Evolutionary conservation across 192 early-diverging fungal species (phyloP).

Genomic region (Lunasporangiospora selenospora): DNA sequence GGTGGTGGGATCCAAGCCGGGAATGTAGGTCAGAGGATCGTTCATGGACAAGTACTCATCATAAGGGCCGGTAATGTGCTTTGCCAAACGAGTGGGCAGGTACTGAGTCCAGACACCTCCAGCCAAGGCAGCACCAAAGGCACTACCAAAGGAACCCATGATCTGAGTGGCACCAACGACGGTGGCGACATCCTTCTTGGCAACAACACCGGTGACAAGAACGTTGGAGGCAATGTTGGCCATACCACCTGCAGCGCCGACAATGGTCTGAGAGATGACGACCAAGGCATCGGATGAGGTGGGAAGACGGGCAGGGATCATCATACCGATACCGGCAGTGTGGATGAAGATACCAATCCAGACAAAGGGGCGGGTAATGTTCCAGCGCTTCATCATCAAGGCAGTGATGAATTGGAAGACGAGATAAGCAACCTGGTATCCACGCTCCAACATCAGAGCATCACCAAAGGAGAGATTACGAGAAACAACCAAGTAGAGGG

Average conservation of each 20-base stretch:
- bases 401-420: conserved; percentile 26
- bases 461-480: conserved; percentile 5
- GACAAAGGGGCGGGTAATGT: conserved; percentile 27
- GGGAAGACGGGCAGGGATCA: conserved; percentile 35
- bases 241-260: conserved; percentile 47
- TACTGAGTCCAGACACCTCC: conserved; percentile 48
- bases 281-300: conserved; percentile 27
- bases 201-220: conserved; percentile 31
- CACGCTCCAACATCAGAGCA: conserved; percentile 26
- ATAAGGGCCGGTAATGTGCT: conserved; percentile 31
- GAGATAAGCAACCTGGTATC: conserved; percentile 34
- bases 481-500: conserved; percentile 27
- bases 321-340: conserved; percentile 38
- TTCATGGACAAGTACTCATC: conserved; percentile 28
- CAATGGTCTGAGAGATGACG: conserved; percentile 40
- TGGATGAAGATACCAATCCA: conserved; percentile 43
- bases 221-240: conserved; percentile 34
- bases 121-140: conserved; percentile 32
- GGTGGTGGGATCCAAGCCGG: conserved; percentile 9
- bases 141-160: conserved; percentile 33
- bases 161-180: conserved; percentile 40
- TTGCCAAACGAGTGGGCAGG: conserved; percentile 12
- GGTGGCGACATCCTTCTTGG: conserved; percentile 19
- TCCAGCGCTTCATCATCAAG: conserved; percentile 30
- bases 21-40: conserved; percentile 7